These are phyloP conservation scores for Kickxella alabastrina DNA, from an alignment of 192 early-diverging fungal genomes.

Conservation along the genomic window DNA sequence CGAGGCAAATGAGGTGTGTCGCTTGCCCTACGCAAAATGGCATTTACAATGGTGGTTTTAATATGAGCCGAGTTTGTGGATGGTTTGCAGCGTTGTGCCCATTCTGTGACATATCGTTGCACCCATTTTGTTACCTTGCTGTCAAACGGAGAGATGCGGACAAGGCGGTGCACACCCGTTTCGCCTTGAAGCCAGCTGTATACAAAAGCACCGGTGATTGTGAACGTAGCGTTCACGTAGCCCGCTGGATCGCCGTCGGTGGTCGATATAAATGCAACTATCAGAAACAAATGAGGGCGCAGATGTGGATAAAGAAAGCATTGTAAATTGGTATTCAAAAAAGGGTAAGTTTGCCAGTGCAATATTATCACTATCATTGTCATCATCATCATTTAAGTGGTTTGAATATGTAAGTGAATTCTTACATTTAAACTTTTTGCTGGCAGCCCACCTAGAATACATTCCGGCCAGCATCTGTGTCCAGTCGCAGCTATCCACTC, in stretches of 20 bases:
- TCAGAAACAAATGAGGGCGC: conserved; percentile 52
- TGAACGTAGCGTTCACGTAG: conserved; percentile 5
- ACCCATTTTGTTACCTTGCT: conserved; percentile 61
- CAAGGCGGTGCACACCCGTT: conserved; percentile 66
- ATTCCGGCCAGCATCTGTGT: conserved; percentile 63
- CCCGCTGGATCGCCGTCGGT: conserved; percentile 3
- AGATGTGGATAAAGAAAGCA: too few species aligned
- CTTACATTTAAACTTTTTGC: conserved; percentile 58
- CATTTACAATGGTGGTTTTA: too few species aligned
- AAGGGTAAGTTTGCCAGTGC: too few species aligned
- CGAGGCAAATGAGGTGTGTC: conserved; percentile 60
- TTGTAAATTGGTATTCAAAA: too few species aligned
- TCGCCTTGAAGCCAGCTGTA: conserved; percentile 65
- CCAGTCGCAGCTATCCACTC: conserved; percentile 61
- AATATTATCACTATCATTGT: too few species aligned
- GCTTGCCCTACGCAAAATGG: conserved; percentile 38
- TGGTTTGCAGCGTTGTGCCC: too few species aligned
- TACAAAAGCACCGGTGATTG: conserved; percentile 53
- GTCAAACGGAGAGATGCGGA: conserved; percentile 66
- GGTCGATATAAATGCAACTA: conserved; percentile 50
- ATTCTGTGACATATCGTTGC: too few species aligned
- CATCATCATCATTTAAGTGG: too few species aligned
- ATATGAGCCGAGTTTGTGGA: too few species aligned
- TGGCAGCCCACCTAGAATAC: conserved; percentile 54
- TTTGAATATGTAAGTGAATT: too few species aligned